Conservation (phyloP, 352 stramenopile genomes). For the Phytophthora megakarya region DNA sequence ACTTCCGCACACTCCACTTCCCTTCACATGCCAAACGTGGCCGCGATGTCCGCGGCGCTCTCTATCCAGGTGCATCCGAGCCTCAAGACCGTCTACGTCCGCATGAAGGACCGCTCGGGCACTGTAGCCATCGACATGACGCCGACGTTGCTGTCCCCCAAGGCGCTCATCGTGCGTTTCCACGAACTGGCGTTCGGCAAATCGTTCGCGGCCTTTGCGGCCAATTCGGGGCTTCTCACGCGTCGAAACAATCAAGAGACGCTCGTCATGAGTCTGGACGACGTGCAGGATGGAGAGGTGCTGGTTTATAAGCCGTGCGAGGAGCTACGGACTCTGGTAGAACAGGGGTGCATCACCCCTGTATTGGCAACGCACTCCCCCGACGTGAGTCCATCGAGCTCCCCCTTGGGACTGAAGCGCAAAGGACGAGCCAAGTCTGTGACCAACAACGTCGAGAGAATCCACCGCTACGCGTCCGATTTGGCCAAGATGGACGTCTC, state of each 20-base stretch:
- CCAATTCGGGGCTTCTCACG: conserved; percentile 46
- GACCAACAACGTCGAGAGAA: conserved; percentile 66
- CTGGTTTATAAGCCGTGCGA: conserved; percentile 78
- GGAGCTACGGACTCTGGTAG: conserved; percentile 69
- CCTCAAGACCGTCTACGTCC: conserved; percentile 58
- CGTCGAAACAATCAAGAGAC: conserved; percentile 58
- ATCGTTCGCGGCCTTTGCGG: conserved; percentile 66
- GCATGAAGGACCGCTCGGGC: conserved; percentile 73
- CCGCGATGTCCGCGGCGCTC: conserved; percentile 39
- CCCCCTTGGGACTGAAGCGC: conserved; percentile 63
- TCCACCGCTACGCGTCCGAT: conserved; percentile 69
- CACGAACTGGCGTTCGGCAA: conserved; percentile 78
- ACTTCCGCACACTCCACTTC: not conserved
- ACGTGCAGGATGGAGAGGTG: conserved; percentile 61
- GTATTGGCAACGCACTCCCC: conserved; percentile 36
- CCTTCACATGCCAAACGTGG: conserved; percentile 51
- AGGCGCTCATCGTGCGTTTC: conserved; percentile 67
- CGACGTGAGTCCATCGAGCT: conserved; percentile 41
- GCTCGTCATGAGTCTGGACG: conserved; percentile 43
- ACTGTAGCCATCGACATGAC: conserved; percentile 62
- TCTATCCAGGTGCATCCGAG: conserved; percentile 53
- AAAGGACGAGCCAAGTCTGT: conserved; percentile 75
- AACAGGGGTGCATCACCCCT: conserved; percentile 75
- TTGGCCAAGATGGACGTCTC: conserved; percentile 77
- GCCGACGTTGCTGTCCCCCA: conserved; percentile 37